Evolutionary conservation across 352 stramenopile species (phyloP).

Genomic region (Globisporangium heterothallicum): DNA sequence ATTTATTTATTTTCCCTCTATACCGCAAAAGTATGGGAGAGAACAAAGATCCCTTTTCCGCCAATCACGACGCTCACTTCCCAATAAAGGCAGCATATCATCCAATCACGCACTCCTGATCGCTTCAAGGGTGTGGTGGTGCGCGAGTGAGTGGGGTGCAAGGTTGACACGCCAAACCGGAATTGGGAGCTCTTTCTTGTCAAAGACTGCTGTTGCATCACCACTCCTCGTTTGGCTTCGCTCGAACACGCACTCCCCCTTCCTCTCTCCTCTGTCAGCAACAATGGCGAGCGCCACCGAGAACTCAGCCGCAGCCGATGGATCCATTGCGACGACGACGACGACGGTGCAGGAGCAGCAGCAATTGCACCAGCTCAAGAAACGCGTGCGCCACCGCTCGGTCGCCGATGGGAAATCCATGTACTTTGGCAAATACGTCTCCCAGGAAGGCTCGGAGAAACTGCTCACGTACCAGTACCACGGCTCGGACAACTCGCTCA

Average conservation of each 20-base stretch:
- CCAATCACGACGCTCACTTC: not conserved
- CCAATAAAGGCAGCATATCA: no score
- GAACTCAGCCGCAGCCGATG: not conserved
- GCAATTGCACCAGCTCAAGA: slow-evolving; percentile 35
- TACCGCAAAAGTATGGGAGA: no score
- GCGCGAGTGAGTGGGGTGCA: not conserved
- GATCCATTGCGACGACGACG: slow-evolving; percentile 16
- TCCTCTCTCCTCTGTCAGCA: not conserved
- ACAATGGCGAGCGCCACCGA: slow-evolving; percentile 10
- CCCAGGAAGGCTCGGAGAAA: slow-evolving; percentile 79
- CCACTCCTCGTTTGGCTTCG: slow-evolving; percentile 5
- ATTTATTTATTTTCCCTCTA: no score
- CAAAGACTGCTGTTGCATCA: not conserved
- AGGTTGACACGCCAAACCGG: not conserved
- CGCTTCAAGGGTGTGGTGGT: not conserved
- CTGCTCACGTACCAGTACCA: slow-evolving; percentile 85
- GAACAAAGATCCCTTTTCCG: not conserved
- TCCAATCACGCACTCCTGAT: not conserved
- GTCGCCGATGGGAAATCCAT: slow-evolving; percentile 71
- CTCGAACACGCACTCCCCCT: slow-evolving; percentile 1
- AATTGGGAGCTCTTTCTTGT: not conserved
- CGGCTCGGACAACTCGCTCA: slow-evolving; percentile 78
- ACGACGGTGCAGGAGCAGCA: slow-evolving; percentile 18
- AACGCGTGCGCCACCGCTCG: slow-evolving; percentile 70
- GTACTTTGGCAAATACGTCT: slow-evolving; percentile 88